A percentile compares a stretch with the other conserved stretches of the same genome.
These are phyloP conservation scores for Xylariaceae sp. DNA, from an alignment of 2,329 filamentous ascomycete species.

Conservation along the genomic window DNA sequence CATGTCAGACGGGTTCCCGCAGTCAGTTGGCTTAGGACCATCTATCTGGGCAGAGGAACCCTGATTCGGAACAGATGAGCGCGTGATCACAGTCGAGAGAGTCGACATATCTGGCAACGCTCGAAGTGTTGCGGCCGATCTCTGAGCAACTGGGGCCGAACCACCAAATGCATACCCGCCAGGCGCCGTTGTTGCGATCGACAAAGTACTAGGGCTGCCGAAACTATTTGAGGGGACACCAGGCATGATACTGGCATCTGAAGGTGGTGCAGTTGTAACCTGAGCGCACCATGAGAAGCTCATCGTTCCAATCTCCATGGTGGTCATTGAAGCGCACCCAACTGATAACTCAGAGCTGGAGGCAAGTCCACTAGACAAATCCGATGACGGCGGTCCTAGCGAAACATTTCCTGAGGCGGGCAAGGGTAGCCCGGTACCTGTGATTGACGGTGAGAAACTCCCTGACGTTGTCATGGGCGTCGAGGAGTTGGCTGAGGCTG, in stretches of 20 bases:
- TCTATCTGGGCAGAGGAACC: slow-evolving; percentile 1
- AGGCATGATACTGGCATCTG: slow-evolving; percentile 5
- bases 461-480: no score
- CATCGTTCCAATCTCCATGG: slow-evolving; percentile 22
- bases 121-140: slow-evolving; percentile 12
- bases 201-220: background rate
- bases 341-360: slow-evolving; percentile 9
- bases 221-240: slow-evolving; percentile 5
- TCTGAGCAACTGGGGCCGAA: slow-evolving; percentile 8
- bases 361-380: background rate
- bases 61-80: slow-evolving; percentile 9
- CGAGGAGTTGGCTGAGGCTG: no score
- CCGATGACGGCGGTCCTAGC: background rate
- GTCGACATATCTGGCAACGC: slow-evolving; percentile 13
- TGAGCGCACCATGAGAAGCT: slow-evolving; percentile 27
- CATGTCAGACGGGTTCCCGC: slow-evolving; percentile 19
- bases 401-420: background rate
- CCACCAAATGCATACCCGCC: slow-evolving; percentile 20
- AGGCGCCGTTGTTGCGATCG: slow-evolving; percentile 8
- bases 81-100: slow-evolving; percentile 18
- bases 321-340: slow-evolving; percentile 23
- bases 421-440: background rate
- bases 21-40: slow-evolving; percentile 11
- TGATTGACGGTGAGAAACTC: background rate
- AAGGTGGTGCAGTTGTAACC: slow-evolving; percentile 15